Percentiles rank a stretch among this genome's conserved stretches.
These are phyloP conservation scores for Gigaspora rosea DNA, from an alignment of 192 early-diverging fungal genomes.

Conservation along the genomic window DNA sequence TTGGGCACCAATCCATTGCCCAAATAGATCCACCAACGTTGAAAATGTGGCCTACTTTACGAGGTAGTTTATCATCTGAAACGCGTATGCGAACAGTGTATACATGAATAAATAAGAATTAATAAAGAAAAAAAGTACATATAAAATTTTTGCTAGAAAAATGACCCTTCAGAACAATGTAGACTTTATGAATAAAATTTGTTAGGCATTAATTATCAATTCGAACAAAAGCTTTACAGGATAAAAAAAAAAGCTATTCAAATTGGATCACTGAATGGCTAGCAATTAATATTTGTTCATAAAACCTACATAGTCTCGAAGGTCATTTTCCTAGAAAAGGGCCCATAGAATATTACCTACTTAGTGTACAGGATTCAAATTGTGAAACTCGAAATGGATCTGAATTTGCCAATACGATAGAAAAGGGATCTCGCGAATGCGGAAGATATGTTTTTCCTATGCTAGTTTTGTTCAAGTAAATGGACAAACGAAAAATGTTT, in stretches of 20 bases:
- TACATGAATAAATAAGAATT: background rate
- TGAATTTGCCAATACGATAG: constrained; percentile 3
- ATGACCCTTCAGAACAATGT: no score
- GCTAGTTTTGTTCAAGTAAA: background rate
- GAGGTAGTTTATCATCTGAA: background rate
- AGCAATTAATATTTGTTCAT: background rate
- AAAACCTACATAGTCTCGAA: background rate
- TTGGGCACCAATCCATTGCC: constrained; percentile 43
- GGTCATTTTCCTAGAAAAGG: background rate
- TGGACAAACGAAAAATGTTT: background rate
- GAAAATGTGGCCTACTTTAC: constrained; percentile 34
- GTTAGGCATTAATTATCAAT: no score
- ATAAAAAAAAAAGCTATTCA: no score
- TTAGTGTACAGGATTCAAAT: constrained; percentile 8
- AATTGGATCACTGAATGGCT: no score
- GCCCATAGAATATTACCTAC: background rate
- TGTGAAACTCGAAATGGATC: constrained; percentile 10
- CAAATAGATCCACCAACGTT: constrained; percentile 45
- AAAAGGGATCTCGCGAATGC: constrained; percentile 2
- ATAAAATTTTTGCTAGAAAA: no score
- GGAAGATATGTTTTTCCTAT: constrained; percentile 19
- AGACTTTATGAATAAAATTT: no score
- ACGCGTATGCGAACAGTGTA: background rate
- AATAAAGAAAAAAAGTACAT: background rate
- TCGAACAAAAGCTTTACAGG: no score